Conservation (phyloP, 2,329 filamentous ascomycete species). For the Phialophora verrucosa region DNA sequence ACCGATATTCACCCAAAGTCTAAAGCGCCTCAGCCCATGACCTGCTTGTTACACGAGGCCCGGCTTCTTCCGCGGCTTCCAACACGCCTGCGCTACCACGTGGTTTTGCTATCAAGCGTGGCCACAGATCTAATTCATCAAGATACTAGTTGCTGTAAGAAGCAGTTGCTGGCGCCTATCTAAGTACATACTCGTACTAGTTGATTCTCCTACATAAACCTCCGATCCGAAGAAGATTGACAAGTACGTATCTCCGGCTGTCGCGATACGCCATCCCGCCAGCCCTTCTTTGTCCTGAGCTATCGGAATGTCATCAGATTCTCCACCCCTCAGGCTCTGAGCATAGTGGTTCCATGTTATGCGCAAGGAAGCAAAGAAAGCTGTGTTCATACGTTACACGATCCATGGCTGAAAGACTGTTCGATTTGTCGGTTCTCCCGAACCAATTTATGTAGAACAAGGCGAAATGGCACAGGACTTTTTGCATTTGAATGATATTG, state of each 20-base stretch:
- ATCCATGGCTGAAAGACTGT: too few species aligned
- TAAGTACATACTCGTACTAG: too few species aligned
- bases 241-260: not conserved
- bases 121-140: not conserved
- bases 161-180: not conserved
- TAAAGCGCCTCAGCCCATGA: constrained; percentile 1
- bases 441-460: not conserved
- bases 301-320: not conserved
- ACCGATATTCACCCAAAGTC: constrained; percentile 18
- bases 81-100: not conserved
- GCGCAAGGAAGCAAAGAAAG: too few species aligned
- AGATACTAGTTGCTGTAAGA: too few species aligned
- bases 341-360: not conserved
- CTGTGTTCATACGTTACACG: too few species aligned
- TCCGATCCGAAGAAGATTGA: not conserved
- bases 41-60: not conserved
- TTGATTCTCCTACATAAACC: not conserved
- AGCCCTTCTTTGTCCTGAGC: not conserved
- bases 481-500: not conserved
- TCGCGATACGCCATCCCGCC: not conserved
- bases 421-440: not conserved
- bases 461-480: not conserved
- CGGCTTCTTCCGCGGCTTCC: not conserved
- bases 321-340: not conserved
- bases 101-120: constrained; percentile 3